A percentile compares a stretch with the other conserved stretches of the same genome.
Evolutionary conservation across 345 rosid genomes (phyloP).

Genomic region (Eucalyptus curtisii): DNA sequence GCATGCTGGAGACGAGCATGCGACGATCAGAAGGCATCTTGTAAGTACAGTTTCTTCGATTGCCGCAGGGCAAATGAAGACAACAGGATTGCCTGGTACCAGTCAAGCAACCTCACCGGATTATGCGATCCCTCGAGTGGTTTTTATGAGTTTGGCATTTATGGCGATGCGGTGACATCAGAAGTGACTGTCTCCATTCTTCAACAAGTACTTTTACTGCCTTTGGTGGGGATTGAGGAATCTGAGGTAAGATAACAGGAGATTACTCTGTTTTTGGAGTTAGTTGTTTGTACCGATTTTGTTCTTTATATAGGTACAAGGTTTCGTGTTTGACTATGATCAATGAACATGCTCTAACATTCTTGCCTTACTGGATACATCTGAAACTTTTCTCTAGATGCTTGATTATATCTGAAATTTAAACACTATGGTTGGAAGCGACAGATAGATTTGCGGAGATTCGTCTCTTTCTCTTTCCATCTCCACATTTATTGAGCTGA

Average conservation of each 20-base stretch:
- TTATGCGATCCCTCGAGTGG: slow-evolving; percentile 32
- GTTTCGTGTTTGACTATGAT: background rate
- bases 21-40: slow-evolving; percentile 24
- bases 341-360: background rate
- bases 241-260: slow-evolving; percentile 34
- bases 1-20: slow-evolving; percentile 80
- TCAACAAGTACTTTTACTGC: slow-evolving; percentile 80
- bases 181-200: slow-evolving; percentile 47
- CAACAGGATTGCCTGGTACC: slow-evolving; percentile 41
- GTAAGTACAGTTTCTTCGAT: slow-evolving; percentile 54
- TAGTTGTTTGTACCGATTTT: background rate
- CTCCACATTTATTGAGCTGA: background rate
- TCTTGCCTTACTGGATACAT: background rate
- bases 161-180: slow-evolving; percentile 51
- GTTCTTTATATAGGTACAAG: background rate
- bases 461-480: background rate
- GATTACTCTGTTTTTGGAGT: background rate
- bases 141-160: slow-evolving; percentile 66
- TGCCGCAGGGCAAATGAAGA: slow-evolving; percentile 28
- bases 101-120: slow-evolving; percentile 45
- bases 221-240: slow-evolving; percentile 97
- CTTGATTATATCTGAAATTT: background rate
- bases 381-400: background rate
- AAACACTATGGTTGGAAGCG: background rate
- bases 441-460: background rate